A percentile compares a stretch with the other conserved stretches of the same genome.
These are phyloP conservation scores for Neopestalotiopsis sp. DNA, from an alignment of 2,329 filamentous ascomycete species.

Conservation along the genomic window DNA sequence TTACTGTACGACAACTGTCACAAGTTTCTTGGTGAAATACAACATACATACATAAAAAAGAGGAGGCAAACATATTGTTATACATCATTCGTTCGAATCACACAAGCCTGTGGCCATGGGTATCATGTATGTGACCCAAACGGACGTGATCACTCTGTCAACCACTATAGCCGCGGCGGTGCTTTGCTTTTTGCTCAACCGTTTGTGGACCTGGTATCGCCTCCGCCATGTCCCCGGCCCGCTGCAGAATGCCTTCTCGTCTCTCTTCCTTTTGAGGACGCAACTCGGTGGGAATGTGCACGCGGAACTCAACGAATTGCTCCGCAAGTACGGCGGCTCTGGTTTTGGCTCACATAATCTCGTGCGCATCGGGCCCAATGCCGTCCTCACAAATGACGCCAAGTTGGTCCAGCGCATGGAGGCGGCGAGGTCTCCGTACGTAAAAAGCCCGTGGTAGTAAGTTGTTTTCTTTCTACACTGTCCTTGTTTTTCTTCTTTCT, in stretches of 20 bases:
- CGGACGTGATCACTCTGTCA: conserved; percentile 1
- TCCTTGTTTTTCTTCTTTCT: not conserved
- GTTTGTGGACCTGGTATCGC: conserved; percentile 20
- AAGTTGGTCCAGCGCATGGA: conserved; percentile 13
- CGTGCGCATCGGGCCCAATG: conserved; percentile 16
- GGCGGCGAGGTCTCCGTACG: conserved; percentile 4
- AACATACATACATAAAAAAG: not conserved
- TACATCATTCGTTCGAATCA: not conserved
- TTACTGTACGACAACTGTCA: not conserved
- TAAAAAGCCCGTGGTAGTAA: conserved; percentile 12
- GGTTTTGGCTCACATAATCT: not conserved
- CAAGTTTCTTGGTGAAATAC: too few relatives aligned
- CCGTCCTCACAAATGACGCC: conserved; percentile 8
- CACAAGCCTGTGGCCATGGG: not conserved
- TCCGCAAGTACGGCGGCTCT: conserved; percentile 20
- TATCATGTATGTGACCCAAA: not conserved
- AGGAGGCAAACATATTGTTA: not conserved
- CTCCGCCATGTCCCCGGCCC: conserved; percentile 23
- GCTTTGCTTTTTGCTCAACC: conserved; percentile 17
- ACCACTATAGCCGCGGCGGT: conserved; percentile 10
- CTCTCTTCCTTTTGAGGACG: conserved; percentile 18
- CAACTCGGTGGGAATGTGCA: conserved; percentile 21
- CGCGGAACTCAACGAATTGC: conserved; percentile 19
- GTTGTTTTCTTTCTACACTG: not conserved
- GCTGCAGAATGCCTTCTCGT: conserved; percentile 20